Base-by-base conservation (phyloP, 164 flowering plant genomes). In the Magnolia sinica region DNA sequence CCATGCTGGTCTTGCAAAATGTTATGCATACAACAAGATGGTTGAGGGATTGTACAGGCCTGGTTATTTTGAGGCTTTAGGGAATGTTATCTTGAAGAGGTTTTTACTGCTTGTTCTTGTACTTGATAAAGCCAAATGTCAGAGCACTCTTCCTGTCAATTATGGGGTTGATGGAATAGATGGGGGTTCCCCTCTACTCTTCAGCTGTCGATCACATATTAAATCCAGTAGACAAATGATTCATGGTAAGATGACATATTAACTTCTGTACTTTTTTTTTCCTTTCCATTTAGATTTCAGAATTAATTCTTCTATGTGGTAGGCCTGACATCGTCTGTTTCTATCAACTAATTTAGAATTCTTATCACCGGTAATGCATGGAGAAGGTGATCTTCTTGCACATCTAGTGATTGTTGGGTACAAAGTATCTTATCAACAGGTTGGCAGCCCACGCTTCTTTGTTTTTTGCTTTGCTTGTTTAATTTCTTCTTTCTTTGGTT, bases 101-200 rank as follows among this genome's bases (percentile, higher is more conserved):
- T 81, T 94, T 81, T 79, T 96, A 77, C 79, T 96, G 78, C 92
- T 96, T 66, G 98, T 87, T 78, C 92, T 96, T 59, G 79, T 91
- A 70, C 91, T 96, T 50, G 99, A 96, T 81, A 89, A 87, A 84
- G 97, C 91, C 73, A 96, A 96, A 84, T 84, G 85, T 79, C 89
- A 88, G 74, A 91, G 89, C 68, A 83, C 87, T 77, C 93, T 96
- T 78, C 92, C 98, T 45, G 80, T 90, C 55, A 87, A 88, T 79
- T 85, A 88, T 87, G 99, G 99, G n/a, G 91, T 96, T 81, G 99
- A 96, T 87, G 98, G 98, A 76, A 59, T 85, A 24, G 99, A 96
- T 85, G 98, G 99, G 20, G 99, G 99, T 82, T 96, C 99, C 69
- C 97, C 98, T 74, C 84, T 91, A 59, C 76, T 96, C 69, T 96